These are phyloP conservation scores for Fraxinus albicans DNA, from an alignment of 305 asterid species.

Conservation along the genomic window DNA sequence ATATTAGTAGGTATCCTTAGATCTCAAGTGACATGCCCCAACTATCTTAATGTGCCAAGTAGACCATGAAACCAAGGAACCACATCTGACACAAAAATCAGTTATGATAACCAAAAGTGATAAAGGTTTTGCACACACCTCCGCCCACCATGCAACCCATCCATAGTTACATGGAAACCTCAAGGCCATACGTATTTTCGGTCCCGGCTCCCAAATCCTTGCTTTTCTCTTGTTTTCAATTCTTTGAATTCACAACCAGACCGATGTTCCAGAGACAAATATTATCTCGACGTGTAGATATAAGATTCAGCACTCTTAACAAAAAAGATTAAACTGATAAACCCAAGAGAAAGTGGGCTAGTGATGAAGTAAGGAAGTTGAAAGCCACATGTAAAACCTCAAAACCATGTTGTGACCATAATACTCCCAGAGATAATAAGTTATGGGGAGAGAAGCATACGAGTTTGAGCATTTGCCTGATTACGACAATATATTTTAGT, in stretches of 20 bases:
- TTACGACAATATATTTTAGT: background rate
- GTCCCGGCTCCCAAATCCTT: background rate
- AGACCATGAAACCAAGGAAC: constrained; percentile 2
- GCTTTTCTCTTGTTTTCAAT: background rate
- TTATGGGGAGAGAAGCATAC: background rate
- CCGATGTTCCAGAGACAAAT: background rate
- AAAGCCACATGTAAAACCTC: background rate
- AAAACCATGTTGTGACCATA: background rate
- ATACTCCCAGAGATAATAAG: background rate
- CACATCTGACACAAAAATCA: background rate
- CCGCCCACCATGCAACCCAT: background rate
- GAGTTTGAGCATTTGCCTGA: background rate
- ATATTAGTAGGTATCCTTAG: background rate
- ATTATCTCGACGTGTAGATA: background rate
- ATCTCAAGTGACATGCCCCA: background rate
- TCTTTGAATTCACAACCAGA: background rate
- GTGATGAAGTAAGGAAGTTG: background rate
- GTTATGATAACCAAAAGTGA: background rate
- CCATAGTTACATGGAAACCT: background rate
- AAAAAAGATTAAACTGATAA: background rate
- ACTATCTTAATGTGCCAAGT: background rate
- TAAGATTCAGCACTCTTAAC: background rate
- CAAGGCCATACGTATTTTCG: background rate
- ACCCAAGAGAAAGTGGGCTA: background rate
- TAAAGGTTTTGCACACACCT: background rate